Conservation (phyloP, 371 early-diverging fungal genomes). For the Haplosporangium sp. region DNA sequence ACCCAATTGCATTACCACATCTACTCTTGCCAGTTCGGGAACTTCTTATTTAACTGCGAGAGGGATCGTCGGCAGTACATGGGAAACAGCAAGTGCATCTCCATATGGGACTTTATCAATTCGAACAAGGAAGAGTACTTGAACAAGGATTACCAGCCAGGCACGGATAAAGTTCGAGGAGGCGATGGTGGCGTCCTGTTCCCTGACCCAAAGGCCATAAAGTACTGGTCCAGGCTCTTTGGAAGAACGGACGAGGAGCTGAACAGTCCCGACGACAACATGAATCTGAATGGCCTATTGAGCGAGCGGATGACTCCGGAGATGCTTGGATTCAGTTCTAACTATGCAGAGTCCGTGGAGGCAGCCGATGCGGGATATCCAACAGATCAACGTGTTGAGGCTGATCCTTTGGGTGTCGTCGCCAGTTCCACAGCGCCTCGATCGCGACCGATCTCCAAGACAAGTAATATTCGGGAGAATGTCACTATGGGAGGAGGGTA, state of each 20-base stretch:
- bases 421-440: slow-evolving; percentile 4
- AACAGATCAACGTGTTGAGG: not conserved
- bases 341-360: slow-evolving; percentile 18
- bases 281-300: slow-evolving; percentile 4
- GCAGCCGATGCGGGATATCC: slow-evolving; percentile 4
- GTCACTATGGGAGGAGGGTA: not conserved
- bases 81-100: slow-evolving; percentile 62
- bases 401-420: slow-evolving; percentile 24
- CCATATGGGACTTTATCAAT: slow-evolving; percentile 87
- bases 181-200: slow-evolving; percentile 68
- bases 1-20: slow-evolving; percentile 84
- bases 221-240: slow-evolving; percentile 82
- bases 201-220: slow-evolving; percentile 70
- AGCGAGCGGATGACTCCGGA: slow-evolving; percentile 39
- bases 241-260: slow-evolving; percentile 68
- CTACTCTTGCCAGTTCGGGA: slow-evolving; percentile 94
- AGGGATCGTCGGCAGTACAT: slow-evolving; percentile 65
- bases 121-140: slow-evolving; percentile 62
- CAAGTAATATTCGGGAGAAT: slow-evolving; percentile 7
- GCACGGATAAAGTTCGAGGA: slow-evolving; percentile 57
- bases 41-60: slow-evolving; percentile 92
- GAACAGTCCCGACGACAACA: slow-evolving; percentile 53
- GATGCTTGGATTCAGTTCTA: slow-evolving; percentile 19
- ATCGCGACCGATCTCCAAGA: slow-evolving; percentile 9
- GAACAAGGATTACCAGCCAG: slow-evolving; percentile 65